Base-by-base conservation (phyloP, 2,329 filamentous ascomycete species). In the Penicillium sp. region DNA sequence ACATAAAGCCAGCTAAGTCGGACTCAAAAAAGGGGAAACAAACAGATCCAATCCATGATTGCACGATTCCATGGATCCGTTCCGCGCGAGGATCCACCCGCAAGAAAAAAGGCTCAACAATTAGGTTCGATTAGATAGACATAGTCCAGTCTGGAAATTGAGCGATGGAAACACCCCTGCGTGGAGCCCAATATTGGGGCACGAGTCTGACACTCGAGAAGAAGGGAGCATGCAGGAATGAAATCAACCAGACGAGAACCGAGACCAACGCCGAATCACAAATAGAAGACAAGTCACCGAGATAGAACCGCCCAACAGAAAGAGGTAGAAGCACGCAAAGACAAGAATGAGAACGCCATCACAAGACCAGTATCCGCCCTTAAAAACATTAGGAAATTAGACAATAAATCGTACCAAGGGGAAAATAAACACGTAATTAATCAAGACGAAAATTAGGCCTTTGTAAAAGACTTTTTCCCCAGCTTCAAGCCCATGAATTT, bases 401-500 rank as follows among this genome's bases (percentile, higher is more conserved):
- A 51, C 31, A 11, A 35, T 49, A 49, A 9, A 11, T 39, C 14
- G 35, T 44, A n/a, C 47, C 47, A 58, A 53, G 22, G 9, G 24
- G 44, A 47, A 36, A 49, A 39, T 19, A 41, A 49, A 46, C 18
- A 41, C 10, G 39, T 37, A 37, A 19, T 31, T 37, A 19, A 36
- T 22, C 33, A 53, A 50, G 31, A 14, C 22, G 22, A 43, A 11
- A 46, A 56, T 59, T 50, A 67, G 19, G 52, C 40, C 44, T 61
- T 65, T 10, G 58, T 54, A 50, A 61, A 60, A 47, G 58, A 52
- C 40, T 51, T 64, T 58, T 65, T 68, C 9, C 66, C 66, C n/a
- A 69, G 37, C 50, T 61, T 67, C 56, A 69, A 50, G 0, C 67
- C 67, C 67, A 69, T 65, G 16, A 69, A 69, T 0, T 59, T 60